Base-by-base conservation (phyloP, 768 basidiomycete species). In the Collybiopsis luxurians region DNA sequence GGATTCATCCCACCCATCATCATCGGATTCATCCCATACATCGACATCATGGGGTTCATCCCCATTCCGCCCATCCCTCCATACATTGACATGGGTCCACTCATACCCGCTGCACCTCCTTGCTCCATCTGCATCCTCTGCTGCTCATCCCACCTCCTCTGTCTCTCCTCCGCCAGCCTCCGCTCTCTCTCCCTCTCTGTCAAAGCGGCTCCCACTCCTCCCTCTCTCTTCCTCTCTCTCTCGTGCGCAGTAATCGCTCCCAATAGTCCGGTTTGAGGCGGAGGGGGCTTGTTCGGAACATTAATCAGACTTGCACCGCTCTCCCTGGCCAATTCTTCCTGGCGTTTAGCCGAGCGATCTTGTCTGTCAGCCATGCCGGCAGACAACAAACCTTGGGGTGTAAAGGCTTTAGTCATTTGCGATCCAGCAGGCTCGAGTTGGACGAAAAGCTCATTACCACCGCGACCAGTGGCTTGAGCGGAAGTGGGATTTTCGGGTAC, bases 181-280 rank as follows among this genome's bases (percentile, higher is more conserved):
- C 91, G 90, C 66, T 98, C 95, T 42, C 95, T 83, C 72, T 98
- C 96, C 34, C 94, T 85, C 73, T 98, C 95, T 0, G 97, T 98
- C 64, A 99, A 73, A 2, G 94, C 84, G 24, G 95, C 95, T 50
- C 96, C 97, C 17, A 98, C 85, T 36, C 96, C 96, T 51, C 97
- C 95, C 57, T 96, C 95, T 27, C 94, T 86, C 67, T 96, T 93
- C 59, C 93, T 80, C 56, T 98, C 96, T 52, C 92, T 83, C 71
- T 99, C 94, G 68, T 97, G 94, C 9, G 90, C 92, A 42, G 94
- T 94, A 64, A 98, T 94, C 2, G 96, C 96, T 17, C 97, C 97
- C 48, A 99, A 85, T 42, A 98, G 80, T 38, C 97, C 97, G 42
- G 90, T 92, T 72, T 96, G 94, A 7, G 97, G 95, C 2, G 93